Evolutionary conservation across 2,329 filamentous ascomycete genomes (phyloP).

Genomic region (Penicillium glabrum): DNA sequence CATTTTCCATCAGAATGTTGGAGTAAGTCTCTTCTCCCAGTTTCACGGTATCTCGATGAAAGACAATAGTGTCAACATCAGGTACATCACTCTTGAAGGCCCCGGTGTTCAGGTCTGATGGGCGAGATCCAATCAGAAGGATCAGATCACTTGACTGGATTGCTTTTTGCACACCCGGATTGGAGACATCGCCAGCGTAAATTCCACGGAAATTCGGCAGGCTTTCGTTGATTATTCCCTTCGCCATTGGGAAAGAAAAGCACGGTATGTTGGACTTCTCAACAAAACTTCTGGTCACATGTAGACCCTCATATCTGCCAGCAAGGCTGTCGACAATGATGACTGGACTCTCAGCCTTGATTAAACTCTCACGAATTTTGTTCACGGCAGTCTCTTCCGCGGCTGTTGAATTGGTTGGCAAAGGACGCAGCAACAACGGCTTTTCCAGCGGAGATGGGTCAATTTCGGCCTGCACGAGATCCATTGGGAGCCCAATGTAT

Average conservation of each 20-base stretch:
- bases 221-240: conserved; percentile 73
- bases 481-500: conserved; percentile 56
- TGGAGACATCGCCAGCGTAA: conserved; percentile 71
- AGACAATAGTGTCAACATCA: conserved; percentile 71
- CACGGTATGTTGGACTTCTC: conserved; percentile 70
- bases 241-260: conserved; percentile 85
- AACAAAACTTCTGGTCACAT: conserved; percentile 69
- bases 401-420: conserved; percentile 70
- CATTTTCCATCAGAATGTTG: conserved; percentile 70
- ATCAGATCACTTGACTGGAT: conserved; percentile 33
- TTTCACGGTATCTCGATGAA: conserved; percentile 69
- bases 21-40: conserved; percentile 75
- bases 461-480: conserved; percentile 46
- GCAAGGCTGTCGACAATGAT: conserved; percentile 78
- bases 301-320: conserved; percentile 68
- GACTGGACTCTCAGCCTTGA: conserved; percentile 67
- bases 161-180: conserved; percentile 41
- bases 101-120: conserved; percentile 53
- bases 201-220: conserved; percentile 72
- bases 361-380: conserved; percentile 68
- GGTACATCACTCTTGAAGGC: conserved; percentile 72
- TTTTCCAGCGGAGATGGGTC: conserved; percentile 4
- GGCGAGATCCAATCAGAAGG: conserved; percentile 33
- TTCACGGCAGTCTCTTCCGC: conserved; percentile 70
- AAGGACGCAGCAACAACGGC: conserved; percentile 34